Percentiles rank a stretch among this genome's conserved stretches.
Conservation (phyloP, 2,329 filamentous ascomycete genomes). For the Ilyonectria destructans region DNA sequence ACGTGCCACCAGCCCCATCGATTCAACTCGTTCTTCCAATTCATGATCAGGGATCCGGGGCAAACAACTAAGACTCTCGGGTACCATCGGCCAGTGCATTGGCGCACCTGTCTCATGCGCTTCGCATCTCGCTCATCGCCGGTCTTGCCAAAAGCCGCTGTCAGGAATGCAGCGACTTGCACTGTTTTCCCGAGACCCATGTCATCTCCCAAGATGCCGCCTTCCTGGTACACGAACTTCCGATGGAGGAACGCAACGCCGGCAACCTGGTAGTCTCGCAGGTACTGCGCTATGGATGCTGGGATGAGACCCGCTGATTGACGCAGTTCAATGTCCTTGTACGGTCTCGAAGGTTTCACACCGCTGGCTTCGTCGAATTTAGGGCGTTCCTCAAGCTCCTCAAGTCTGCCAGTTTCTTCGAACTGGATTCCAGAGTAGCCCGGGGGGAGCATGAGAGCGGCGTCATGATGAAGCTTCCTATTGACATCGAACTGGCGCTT, state of each 20-base stretch:
- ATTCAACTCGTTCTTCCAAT: slow-evolving; percentile 90
- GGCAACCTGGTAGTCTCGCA: slow-evolving; percentile 92
- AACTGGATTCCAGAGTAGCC: slow-evolving; percentile 84
- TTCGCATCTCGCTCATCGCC: slow-evolving; percentile 89
- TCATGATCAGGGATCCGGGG: slow-evolving; percentile 88
- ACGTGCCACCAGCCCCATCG: slow-evolving; percentile 98
- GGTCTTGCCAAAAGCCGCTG: slow-evolving; percentile 94
- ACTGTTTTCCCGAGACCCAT: slow-evolving; percentile 99
- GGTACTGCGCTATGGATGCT: slow-evolving; percentile 89
- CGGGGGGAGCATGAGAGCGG: slow-evolving; percentile 84
- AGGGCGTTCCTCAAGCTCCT: slow-evolving; percentile 76
- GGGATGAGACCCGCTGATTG: slow-evolving; percentile 88
- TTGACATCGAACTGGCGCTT: slow-evolving; percentile 78
- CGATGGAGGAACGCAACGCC: slow-evolving; percentile 90
- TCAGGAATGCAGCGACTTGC: slow-evolving; percentile 93
- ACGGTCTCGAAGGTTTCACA: slow-evolving; percentile 77
- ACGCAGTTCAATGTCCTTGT: slow-evolving; percentile 82
- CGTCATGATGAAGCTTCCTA: slow-evolving; percentile 73
- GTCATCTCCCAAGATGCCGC: slow-evolving; percentile 93
- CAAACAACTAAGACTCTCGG: slow-evolving; percentile 85
- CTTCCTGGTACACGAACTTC: slow-evolving; percentile 91
- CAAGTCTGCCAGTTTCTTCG: slow-evolving; percentile 59
- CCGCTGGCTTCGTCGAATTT: slow-evolving; percentile 70
- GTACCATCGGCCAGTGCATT: slow-evolving; percentile 80
- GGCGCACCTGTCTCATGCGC: slow-evolving; percentile 88